A percentile compares a stretch with the other conserved stretches of the same genome.
Conservation (phyloP, 192 early-diverging fungal genomes). For the Jimgerdemannia lactiflua region DNA sequence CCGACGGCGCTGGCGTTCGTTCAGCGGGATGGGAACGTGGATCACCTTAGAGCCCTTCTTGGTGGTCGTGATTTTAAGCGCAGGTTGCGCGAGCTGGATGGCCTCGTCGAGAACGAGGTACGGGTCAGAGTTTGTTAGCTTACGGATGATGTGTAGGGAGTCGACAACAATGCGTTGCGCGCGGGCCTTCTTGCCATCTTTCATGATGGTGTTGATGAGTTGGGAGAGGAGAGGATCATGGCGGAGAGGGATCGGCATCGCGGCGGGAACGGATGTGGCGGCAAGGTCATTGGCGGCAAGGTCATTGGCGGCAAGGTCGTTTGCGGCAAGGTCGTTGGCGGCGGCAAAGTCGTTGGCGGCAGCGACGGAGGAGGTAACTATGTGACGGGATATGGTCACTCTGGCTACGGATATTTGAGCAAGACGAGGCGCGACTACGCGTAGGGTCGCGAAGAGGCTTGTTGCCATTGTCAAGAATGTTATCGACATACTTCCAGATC, state of each 20-base stretch:
- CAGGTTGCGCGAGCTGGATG: conserved; percentile 68
- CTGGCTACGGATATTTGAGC: not conserved
- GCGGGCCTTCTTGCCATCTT: conserved; percentile 84
- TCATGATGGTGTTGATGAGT: conserved; percentile 90
- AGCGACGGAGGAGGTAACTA: not conserved
- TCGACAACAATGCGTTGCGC: conserved; percentile 66
- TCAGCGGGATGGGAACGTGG: conserved; percentile 76
- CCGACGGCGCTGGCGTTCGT: conserved; percentile 69
- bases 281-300: too few relatives aligned
- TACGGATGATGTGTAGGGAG: conserved; percentile 66
- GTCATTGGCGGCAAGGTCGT: too few relatives aligned
- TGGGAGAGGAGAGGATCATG: conserved; percentile 70
- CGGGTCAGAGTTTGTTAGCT: conserved; percentile 63
- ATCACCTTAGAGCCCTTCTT: conserved; percentile 83
- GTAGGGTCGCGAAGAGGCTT: not conserved
- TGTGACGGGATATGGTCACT: not conserved
- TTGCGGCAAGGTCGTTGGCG: too few relatives aligned
- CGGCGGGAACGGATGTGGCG: too few relatives aligned
- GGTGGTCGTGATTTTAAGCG: conserved; percentile 67
- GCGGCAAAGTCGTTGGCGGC: not conserved
- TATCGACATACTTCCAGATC: too few relatives aligned
- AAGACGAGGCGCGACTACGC: not conserved
- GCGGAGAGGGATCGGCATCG: conserved; percentile 2
- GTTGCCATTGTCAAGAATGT: not conserved
- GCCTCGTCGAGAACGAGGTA: conserved; percentile 64